Percentiles rank a stretch among this genome's conserved stretches.
phyloP scores from a whole-genome alignment of 148 eudicot genomes.

The Heliosperma pusillum region DNA sequence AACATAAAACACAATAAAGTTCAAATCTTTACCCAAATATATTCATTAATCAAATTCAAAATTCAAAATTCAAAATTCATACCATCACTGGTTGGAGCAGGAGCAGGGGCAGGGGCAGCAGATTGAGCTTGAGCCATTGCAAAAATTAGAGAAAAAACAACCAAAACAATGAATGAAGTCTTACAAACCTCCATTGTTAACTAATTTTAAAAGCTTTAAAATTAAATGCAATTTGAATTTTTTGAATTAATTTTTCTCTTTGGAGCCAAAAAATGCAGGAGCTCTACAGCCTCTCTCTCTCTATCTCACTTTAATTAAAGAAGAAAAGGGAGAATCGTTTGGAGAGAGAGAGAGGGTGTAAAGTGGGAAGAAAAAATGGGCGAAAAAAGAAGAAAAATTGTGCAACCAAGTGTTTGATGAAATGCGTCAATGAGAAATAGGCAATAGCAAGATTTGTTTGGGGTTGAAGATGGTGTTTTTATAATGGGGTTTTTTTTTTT shows the following conservation, averaged over 20 bases:
- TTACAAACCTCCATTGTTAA: constrained; percentile 37
- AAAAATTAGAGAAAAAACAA: constrained; percentile 37
- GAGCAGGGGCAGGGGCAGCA: constrained; percentile 43
- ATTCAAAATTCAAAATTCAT: not conserved
- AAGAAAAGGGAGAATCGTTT: not conserved
- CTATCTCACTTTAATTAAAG: not conserved
- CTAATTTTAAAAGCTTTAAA: not conserved
- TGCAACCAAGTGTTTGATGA: constrained; percentile 32
- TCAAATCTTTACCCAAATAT: not conserved
- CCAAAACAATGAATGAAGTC: constrained; percentile 37
- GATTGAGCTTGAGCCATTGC: constrained; percentile 41
- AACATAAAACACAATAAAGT: not conserved
- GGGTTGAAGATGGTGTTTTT: constrained; percentile 5
- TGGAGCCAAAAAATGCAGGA: constrained; percentile 8
- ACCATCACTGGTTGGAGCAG: constrained; percentile 54
- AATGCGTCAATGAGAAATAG: constrained; percentile 25
- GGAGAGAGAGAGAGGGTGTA: constrained; percentile 5
- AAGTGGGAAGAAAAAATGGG: not conserved
- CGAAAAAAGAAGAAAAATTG: not conserved
- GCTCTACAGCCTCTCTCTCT: constrained; percentile 32
- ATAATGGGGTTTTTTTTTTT: constrained; percentile 3
- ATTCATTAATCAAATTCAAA: not conserved
- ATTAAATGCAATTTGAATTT: not conserved
- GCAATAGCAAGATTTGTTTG: constrained; percentile 6
- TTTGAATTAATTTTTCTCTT: constrained; percentile 14